Base-by-base conservation (phyloP, 2,329 filamentous ascomycete genomes). In the Mollisiaceae sp. region DNA sequence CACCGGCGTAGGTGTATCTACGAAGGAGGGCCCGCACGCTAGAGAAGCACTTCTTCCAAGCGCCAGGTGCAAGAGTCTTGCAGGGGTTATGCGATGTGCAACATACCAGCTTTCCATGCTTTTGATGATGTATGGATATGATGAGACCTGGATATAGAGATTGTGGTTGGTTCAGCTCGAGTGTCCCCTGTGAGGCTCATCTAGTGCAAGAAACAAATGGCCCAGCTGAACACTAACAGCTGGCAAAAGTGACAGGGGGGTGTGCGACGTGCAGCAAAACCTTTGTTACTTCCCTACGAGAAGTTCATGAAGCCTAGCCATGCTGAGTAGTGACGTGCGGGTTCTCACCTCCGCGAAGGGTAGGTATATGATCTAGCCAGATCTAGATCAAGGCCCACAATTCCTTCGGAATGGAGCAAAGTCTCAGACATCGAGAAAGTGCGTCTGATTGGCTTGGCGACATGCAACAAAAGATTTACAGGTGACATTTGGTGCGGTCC, bases 71-170 rank as follows among this genome's bases (percentile, higher is more conserved):
- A 3, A 6, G 27, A 3, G 6, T 32, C 3, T 6, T 59, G 22
- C 57, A 59, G 41, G 57, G 57, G 57, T 47, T 45, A n/a, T 59
- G 41, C 36, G 57, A 47, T 45, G 57, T 27, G 57, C 57, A 59
- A 8, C 57, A 59, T 35, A 45, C 24, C 36, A 24, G 38, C 24
- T 20, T 43, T 11, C 36, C 36, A 15, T 24, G 22, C 6, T 18
- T 15, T 12, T 32, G 12, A 6, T 32, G 12, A 8, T 32, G 50
- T 35, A 27, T n/a, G 38, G 57, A 3, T 47, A 24, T 27, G 22
- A 15, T n/a, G 24, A 18, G 18, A 24, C 41, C n/a, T 59, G 57
- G 36, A 45, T 1, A 18, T 38, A 8, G 32, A 47, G 35, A 47
- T 43, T 6, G 27, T 11, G 24, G 57, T 24, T 14, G 18, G 15